phyloP scores from a whole-genome alignment of 2,329 filamentous ascomycete genomes.

The Clarireedia monteithiana region DNA sequence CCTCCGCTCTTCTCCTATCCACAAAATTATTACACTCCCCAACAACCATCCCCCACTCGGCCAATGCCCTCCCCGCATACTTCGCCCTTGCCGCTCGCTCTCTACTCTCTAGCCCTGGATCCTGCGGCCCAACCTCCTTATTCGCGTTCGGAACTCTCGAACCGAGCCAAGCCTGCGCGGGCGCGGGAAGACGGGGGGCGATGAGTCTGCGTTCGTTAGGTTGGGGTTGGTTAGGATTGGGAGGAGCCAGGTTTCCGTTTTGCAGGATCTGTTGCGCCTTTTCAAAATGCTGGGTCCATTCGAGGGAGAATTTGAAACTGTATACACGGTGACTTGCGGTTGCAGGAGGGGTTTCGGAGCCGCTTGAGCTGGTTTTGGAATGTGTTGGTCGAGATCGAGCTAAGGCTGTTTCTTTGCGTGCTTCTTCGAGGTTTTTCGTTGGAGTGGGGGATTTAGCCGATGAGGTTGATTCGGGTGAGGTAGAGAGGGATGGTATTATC shows the following conservation, averaged over 20 bases:
- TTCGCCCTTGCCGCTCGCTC: conserved; percentile 35
- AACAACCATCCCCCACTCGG: conserved; percentile 70
- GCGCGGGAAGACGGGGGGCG: conserved; percentile 60
- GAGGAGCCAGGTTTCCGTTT: background rate
- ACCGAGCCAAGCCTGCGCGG: conserved; percentile 58
- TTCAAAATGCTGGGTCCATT: conserved; percentile 49
- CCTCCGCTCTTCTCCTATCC: conserved; percentile 66
- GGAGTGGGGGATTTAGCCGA: conserved; percentile 8
- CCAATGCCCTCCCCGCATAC: conserved; percentile 65
- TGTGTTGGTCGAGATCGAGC: conserved; percentile 32
- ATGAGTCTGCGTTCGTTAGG: conserved; percentile 50
- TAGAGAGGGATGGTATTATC: conserved; percentile 43
- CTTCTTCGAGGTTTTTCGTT: conserved; percentile 42
- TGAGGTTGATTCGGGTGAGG: conserved; percentile 4
- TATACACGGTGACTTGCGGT: conserved; percentile 38
- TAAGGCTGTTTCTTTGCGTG: conserved; percentile 43
- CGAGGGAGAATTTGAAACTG: conserved; percentile 68
- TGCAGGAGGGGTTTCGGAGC: conserved; percentile 46
- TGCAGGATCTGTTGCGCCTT: conserved; percentile 11
- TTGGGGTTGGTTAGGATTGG: too few relatives aligned
- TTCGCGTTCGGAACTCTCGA: conserved; percentile 26
- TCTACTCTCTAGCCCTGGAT: conserved; percentile 18
- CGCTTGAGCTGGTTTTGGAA: conserved; percentile 46
- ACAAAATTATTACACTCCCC: conserved; percentile 77
- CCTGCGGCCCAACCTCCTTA: conserved; percentile 20